A percentile compares a stretch with the other conserved stretches of the same genome.
Conservation (phyloP, 73 alveolate genomes). For the Tetrahymena thermophila region DNA sequence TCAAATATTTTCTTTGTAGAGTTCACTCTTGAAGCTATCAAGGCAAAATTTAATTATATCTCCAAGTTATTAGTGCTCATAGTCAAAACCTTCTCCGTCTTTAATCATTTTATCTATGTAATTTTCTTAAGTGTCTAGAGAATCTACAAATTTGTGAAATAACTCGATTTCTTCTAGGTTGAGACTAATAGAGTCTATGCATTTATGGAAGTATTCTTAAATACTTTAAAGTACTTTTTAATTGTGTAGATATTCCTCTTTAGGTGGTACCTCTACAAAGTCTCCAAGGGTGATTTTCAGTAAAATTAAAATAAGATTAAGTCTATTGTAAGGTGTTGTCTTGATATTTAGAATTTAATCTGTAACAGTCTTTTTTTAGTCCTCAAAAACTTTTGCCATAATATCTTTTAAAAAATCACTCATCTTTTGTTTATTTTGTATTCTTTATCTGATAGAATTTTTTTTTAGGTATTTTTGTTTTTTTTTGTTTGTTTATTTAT, state of each 20-base stretch:
- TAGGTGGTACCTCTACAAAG: neutral
- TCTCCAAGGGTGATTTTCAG: neutral
- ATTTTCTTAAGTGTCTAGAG: neutral
- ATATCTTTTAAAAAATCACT: neutral
- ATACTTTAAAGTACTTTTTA: neutral
- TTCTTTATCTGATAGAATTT: too few species aligned
- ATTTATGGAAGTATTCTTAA: neutral
- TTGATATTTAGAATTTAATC: neutral
- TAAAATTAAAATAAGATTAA: neutral
- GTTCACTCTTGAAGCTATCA: neutral
- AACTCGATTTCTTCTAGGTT: neutral
- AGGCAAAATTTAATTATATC: neutral
- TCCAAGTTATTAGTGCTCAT: neutral
- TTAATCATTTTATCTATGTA: neutral
- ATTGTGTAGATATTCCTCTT: neutral
- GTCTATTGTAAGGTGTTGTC: neutral
- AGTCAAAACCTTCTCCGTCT: neutral
- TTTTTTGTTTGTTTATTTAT: too few species aligned
- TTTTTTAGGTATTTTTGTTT: too few species aligned
- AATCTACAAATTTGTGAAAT: neutral
- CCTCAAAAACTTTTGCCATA: neutral
- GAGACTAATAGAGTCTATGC: neutral
- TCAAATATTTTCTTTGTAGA: neutral
- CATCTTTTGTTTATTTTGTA: neutral
- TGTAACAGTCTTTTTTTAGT: neutral